Base-by-base conservation (phyloP, 306 rosid species). In the Cucurbita ficifolia region DNA sequence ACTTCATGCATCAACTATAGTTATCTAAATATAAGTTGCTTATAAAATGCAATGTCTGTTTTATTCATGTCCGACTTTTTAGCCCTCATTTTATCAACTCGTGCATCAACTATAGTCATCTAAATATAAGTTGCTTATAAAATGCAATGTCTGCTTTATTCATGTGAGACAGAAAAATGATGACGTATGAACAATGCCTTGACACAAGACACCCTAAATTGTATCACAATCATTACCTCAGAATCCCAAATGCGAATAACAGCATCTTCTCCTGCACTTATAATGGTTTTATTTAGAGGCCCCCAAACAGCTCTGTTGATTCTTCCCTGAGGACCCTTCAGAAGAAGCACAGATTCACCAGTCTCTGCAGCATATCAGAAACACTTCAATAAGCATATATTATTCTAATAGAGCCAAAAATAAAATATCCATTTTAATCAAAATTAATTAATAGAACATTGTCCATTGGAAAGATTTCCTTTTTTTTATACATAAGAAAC, bases 291-390 rank as follows among this genome's bases (percentile, higher is more conserved):
- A 79, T 90, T 90, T 21, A 94, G 82, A 2, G 97, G 96, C 17
- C 98, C 98, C 98, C 98, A 94, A 59, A 90, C 79, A 75, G 98
- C 98, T 78, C 98, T 88, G 54, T 90, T 90, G 2, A 94, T 87
- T 83, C 98, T 87, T 76, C 98, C 97, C 72, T 86, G 94, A 71
- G 97, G 97, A 14, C 93, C 96, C 82, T 88, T 93, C 10, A 94
- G 52, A 21, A 84, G 76, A 43, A 87, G 84, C 75, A 81, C 71
- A 56, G 98, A 90, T 5, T 94, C 98, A n/a, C 82, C 89, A 2
- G 76, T 74, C 88, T 94, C 98, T 94, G 87, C 39, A 36, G 78
- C 45, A 79, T 6, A 18, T 33, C 50, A 53, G 17, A 71, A 29
- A 76, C 13, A 17, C 21, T 50, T 36, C 5, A 65, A 24, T 51